Evolutionary conservation across 176 grass and related monocot genomes (phyloP).

Genomic region (Aegilops tauschii): DNA sequence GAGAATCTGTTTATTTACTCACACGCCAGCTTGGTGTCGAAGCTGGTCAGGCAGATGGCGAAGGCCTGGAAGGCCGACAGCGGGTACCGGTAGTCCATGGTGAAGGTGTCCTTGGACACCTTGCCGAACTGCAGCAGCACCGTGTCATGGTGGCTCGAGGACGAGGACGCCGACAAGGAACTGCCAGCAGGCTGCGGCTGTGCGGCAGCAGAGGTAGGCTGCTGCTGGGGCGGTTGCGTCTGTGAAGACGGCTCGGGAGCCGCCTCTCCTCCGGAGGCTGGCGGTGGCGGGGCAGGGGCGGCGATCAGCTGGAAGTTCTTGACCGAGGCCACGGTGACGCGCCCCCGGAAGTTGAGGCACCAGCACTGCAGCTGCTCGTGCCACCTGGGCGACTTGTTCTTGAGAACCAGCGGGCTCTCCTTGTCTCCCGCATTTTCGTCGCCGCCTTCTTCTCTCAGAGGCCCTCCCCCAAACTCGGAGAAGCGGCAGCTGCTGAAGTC

Average conservation of each 20-base stretch:
- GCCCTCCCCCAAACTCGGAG: conserved; percentile 48
- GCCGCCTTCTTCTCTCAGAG: neutral
- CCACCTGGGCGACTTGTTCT: conserved; percentile 77
- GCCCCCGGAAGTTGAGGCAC: conserved; percentile 88
- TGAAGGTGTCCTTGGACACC: conserved; percentile 76
- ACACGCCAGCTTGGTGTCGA: conserved; percentile 88
- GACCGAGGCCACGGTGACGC: conserved; percentile 77
- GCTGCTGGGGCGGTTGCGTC: neutral
- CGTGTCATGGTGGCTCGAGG: conserved; percentile 41
- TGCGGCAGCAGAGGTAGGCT: neutral
- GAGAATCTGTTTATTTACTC: conserved; percentile 55
- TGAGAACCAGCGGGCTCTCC: conserved; percentile 59
- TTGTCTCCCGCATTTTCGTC: conserved; percentile 10
- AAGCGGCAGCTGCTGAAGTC: conserved; percentile 65
- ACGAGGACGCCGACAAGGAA: neutral
- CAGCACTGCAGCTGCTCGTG: conserved; percentile 90
- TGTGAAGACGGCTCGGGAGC: neutral
- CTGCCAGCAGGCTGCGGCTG: conserved; percentile 20
- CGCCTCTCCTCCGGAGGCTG: neutral
- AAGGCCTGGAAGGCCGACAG: conserved; percentile 91
- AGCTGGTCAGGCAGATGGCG: conserved; percentile 83
- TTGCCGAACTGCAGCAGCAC: conserved; percentile 84
- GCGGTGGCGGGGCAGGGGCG: conserved; percentile 8
- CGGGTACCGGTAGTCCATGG: conserved; percentile 87
- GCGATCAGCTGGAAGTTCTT: conserved; percentile 89